Evolutionary conservation across 306 rosid genomes (phyloP).

Genomic region (Vicia sativa): DNA sequence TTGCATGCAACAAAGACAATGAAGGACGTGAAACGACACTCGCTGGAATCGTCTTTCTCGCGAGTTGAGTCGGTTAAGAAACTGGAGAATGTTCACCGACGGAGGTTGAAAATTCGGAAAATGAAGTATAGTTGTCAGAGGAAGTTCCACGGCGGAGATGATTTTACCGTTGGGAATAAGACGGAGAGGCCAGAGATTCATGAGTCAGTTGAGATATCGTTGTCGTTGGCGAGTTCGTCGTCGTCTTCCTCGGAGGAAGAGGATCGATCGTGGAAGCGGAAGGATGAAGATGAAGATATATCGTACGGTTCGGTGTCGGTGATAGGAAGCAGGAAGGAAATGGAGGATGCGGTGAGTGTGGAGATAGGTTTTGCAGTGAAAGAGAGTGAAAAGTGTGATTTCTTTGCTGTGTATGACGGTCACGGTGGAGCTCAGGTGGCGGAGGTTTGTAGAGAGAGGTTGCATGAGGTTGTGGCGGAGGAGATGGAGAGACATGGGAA

Average conservation of each 20-base stretch:
- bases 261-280: constrained; percentile 13
- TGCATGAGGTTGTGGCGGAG: constrained; percentile 66
- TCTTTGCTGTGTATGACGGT: constrained; percentile 82
- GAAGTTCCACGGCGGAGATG: constrained; percentile 37
- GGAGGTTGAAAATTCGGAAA: constrained; percentile 48
- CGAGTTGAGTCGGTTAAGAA: background rate
- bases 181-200: constrained; percentile 21
- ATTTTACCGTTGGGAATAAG: constrained; percentile 2
- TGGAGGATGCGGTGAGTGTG: constrained; percentile 83
- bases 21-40: constrained; percentile 20
- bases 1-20: constrained; percentile 35
- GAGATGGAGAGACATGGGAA: constrained; percentile 40
- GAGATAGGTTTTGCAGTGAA: constrained; percentile 57
- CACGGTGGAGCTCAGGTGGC: constrained; percentile 86
- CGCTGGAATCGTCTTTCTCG: constrained; percentile 15
- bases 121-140: constrained; percentile 52
- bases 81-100: constrained; percentile 39
- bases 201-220: constrained; percentile 40
- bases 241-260: constrained; percentile 33
- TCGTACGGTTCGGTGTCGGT: constrained; percentile 62
- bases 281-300: constrained; percentile 5
- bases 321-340: constrained; percentile 79
- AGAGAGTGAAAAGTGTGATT: constrained; percentile 51
- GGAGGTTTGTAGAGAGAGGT: constrained; percentile 57
- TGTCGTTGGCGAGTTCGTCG: constrained; percentile 38